Evolutionary conservation across 2,329 filamentous ascomycete species (phyloP).

Genomic region (Epichloe sylvatica): DNA sequence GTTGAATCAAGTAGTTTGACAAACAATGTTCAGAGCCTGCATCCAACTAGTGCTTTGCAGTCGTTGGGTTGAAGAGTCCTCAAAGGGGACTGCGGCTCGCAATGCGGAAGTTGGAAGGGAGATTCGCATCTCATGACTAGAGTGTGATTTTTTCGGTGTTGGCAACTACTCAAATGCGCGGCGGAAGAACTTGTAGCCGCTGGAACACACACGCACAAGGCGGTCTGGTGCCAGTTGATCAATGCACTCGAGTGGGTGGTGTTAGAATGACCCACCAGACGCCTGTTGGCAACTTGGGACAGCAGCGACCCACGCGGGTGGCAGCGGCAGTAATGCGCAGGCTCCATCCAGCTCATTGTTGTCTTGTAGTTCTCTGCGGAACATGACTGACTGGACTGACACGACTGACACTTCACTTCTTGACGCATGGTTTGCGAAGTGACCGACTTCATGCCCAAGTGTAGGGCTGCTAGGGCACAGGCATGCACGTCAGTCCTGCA

Average conservation of each 20-base stretch:
- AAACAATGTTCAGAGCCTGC: not conserved
- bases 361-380: not conserved
- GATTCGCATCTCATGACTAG: not conserved
- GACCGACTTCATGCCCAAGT: no score
- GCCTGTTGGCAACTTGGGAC: not conserved
- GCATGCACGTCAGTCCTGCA: no score
- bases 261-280: not conserved
- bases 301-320: not conserved
- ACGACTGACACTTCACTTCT: no score
- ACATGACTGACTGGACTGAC: no score
- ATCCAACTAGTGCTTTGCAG: not conserved
- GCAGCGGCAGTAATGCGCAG: not conserved
- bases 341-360: not conserved
- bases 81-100: not conserved
- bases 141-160: conserved; percentile 1
- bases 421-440: no score
- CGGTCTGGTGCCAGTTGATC: not conserved
- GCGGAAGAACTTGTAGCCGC: conserved; percentile 3
- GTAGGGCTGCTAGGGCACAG: no score
- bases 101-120: not conserved
- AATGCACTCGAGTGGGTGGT: not conserved
- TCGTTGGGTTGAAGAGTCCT: not conserved
- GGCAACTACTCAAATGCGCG: not conserved
- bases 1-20: not conserved
- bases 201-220: not conserved